Percentiles rank a stretch among this genome's conserved stretches.
phyloP scores from a whole-genome alignment of 306 rosid genomes.

The Vigna mungo region DNA sequence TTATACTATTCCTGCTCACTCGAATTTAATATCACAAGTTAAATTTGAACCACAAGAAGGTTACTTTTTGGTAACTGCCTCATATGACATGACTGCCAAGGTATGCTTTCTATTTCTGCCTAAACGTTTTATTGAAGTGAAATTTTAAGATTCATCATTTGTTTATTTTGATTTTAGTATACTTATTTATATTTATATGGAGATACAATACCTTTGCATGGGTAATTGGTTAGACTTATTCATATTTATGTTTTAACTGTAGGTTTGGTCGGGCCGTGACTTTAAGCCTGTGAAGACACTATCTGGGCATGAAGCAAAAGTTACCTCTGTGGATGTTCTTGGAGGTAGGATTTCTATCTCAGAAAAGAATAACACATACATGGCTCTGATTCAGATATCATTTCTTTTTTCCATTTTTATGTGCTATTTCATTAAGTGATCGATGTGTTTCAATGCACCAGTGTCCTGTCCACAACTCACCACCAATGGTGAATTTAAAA shows the following conservation, averaged over 20 bases:
- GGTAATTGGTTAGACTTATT: slow-evolving; percentile 14
- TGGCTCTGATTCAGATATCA: slow-evolving; percentile 4
- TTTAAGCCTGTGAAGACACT: slow-evolving; percentile 91
- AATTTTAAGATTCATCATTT: slow-evolving; percentile 4
- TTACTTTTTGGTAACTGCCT: slow-evolving; percentile 91
- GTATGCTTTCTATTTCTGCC: slow-evolving; percentile 48
- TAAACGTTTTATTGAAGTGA: slow-evolving; percentile 27
- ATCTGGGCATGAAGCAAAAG: slow-evolving; percentile 93
- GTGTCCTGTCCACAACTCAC: background rate
- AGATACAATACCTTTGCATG: background rate
- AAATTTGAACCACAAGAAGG: slow-evolving; percentile 97
- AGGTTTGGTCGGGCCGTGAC: slow-evolving; percentile 97
- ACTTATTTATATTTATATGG: background rate
- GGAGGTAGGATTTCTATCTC: slow-evolving; percentile 64
- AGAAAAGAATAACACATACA: slow-evolving; percentile 26
- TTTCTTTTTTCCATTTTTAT: background rate
- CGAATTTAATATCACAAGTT: slow-evolving; percentile 90
- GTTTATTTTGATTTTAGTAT: slow-evolving; percentile 29
- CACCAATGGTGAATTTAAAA: slow-evolving; percentile 35
- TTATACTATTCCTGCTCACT: slow-evolving; percentile 89
- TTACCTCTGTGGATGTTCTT: slow-evolving; percentile 78
- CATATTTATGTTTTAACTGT: slow-evolving; percentile 39
- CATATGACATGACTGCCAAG: slow-evolving; percentile 96
- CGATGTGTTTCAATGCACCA: slow-evolving; percentile 28
- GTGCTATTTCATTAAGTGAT: slow-evolving; percentile 16